Base-by-base conservation (phyloP, 768 basidiomycete genomes). In the Kwoniella sp. region DNA sequence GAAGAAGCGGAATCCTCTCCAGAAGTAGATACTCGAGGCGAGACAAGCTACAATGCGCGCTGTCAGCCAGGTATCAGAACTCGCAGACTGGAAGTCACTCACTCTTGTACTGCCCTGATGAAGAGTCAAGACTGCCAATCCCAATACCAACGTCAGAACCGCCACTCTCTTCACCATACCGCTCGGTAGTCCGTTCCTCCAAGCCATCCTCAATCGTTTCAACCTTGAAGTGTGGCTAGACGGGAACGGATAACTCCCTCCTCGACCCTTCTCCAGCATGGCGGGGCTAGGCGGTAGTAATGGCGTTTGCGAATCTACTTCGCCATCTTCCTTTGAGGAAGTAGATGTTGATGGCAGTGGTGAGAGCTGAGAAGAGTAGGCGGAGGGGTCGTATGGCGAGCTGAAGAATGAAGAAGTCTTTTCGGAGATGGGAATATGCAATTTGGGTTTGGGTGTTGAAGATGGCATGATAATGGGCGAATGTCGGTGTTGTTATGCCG, bases 231-330 rank as follows among this genome's bases (percentile, higher is more conserved):
- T 21, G 21, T 40, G n/a, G 21, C 50, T 37, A 15, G 51, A 27
- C 15, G 68, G 68, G 36, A 70, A 70, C 2, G 68, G 68, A 58
- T 66, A 70, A 44, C 63, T 59, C 52, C 54, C 48, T 15, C 54
- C 48, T 15, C 25, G 15, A 7, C 69, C 69, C 10, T 55, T 56
- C 44, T 70, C 69, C n/a, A 68, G 30, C 51, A 44, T 55, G 33
- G 51, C 60, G 21, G 68, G 65, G 26, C 60, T 49, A 19, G 69
- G 65, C 2, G 66, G 63, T 17, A 70, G 52, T 6, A 72, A 49
- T 7, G 68, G 71, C 15, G 65, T 64, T 2, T 62, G 63, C 9
- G 62, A 48, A 37, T 69, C 51, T 44, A 29, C 21, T 26, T 60
- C 50, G 17, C 44, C 55, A 9, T 30, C 53, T 48, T 48, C 30